Conservation (phyloP, 768 basidiomycete species). For the Russula sp. region DNA sequence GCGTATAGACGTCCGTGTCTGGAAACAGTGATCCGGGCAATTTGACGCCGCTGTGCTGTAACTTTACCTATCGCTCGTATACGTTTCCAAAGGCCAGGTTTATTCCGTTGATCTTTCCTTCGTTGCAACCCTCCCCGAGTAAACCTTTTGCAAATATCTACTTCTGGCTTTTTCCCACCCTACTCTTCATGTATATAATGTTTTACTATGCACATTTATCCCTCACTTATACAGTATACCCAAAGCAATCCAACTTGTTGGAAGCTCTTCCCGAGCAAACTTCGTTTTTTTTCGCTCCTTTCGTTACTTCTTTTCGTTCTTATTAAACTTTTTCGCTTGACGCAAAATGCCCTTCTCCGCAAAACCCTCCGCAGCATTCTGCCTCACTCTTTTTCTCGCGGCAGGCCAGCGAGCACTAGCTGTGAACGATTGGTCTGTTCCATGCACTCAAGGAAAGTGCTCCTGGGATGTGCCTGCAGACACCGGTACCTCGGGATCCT, state of each 20-base stretch:
- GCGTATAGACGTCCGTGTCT: too few relatives aligned
- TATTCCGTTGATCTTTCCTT: background rate
- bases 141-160: background rate
- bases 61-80: too few relatives aligned
- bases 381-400: slow-evolving; percentile 1
- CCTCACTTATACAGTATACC: background rate
- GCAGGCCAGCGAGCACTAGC: slow-evolving; percentile 8
- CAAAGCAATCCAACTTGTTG: too few relatives aligned
- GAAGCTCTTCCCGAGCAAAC: too few relatives aligned
- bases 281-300: too few relatives aligned
- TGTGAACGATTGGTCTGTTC: slow-evolving; percentile 19
- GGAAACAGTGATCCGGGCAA: too few relatives aligned
- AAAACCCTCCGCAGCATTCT: background rate
- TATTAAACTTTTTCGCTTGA: background rate
- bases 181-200: too few relatives aligned
- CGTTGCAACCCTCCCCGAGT: too few relatives aligned
- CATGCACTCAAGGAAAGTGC: slow-evolving; percentile 17
- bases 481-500: slow-evolving; percentile 1
- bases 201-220: background rate
- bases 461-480: slow-evolving; percentile 17
- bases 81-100: too few relatives aligned
- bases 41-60: too few relatives aligned
- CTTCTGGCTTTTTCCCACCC: background rate
- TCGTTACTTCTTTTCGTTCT: too few relatives aligned
- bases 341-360: background rate